phyloP scores from a whole-genome alignment of 495 filamentous ascomycete genomes.

The Hypoxylon cercidicola region DNA sequence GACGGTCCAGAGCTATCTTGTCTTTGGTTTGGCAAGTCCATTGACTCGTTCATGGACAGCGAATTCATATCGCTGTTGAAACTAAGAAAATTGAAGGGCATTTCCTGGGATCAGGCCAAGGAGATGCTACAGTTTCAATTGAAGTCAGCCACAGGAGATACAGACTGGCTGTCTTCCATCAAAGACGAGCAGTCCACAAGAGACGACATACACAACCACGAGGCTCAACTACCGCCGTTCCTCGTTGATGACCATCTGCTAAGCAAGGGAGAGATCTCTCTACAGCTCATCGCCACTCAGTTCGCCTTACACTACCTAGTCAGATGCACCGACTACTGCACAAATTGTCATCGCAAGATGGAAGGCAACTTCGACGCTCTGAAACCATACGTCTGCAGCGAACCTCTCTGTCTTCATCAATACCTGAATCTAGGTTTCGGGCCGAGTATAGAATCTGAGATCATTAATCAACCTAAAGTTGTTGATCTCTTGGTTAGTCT shows the following conservation, averaged over 20 bases:
- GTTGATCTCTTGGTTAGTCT: constrained; percentile 89
- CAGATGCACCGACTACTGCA: constrained; percentile 86
- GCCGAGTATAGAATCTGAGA: constrained; percentile 85
- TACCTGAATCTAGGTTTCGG: constrained; percentile 92
- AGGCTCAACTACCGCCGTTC: constrained; percentile 21
- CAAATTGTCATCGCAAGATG: constrained; percentile 82
- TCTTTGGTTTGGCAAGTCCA: constrained; percentile 77
- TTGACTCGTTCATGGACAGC: constrained; percentile 75
- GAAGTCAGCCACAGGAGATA: not conserved
- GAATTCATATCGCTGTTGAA: constrained; percentile 72
- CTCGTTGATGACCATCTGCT: constrained; percentile 34
- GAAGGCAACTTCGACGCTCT: constrained; percentile 81
- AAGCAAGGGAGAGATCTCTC: constrained; percentile 50
- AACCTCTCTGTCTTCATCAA: constrained; percentile 85
- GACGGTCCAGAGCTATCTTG: constrained; percentile 49
- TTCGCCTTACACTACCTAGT: constrained; percentile 83
- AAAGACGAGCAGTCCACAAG: not conserved
- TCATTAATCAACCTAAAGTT: constrained; percentile 80
- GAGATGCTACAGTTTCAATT: constrained; percentile 49
- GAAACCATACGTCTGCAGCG: constrained; percentile 89
- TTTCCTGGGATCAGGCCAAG: constrained; percentile 80
- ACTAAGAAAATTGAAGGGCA: constrained; percentile 61
- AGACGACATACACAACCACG: constrained; percentile 17
- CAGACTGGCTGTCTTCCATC: not conserved
- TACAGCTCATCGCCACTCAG: constrained; percentile 82